Base-by-base conservation (phyloP, 805 yeast species). In the Ogataea paraovalis region DNA sequence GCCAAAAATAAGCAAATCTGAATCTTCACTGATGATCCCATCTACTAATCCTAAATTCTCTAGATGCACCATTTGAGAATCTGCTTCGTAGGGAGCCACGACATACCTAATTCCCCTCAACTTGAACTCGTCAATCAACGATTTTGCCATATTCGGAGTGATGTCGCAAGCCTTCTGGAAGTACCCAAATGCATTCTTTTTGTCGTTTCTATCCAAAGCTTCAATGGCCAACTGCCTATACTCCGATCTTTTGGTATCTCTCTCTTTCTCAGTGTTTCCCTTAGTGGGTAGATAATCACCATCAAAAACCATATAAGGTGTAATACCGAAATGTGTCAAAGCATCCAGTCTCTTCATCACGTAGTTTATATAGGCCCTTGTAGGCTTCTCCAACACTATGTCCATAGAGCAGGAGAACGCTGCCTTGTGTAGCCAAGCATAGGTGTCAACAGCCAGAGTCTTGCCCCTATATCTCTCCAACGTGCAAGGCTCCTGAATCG, bases 11-110 rank as follows among this genome's bases (percentile, higher is more conserved):
- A 94, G 70, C 54, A 94, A 72, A 68, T 94, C 99, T 0, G 97
- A 90, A 62, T 94, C 99, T 61, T 94, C 99, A 38, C 96, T 84
- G 8, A 94, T 73, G 4, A 94, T 87, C 0, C 92, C 98, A 51
- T 89, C 85, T 5, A 89, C 92, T 1, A 80, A 44, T 0, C 92
- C 92, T 0, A 67, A 53, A 49, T 80, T 78, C 61, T 92, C 98
- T 39, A 94, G 73, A 58, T 83, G 89, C 9, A 91, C 98, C 85
- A 94, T 80, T 65, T 94, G 99, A 1, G 99, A 85, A 64, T 94
- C 99, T 0, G 99, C 99, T 68, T 94, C 99, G 62, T 89, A 94
- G 0, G 99, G 99, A 0, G 99, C 98, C 8, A 94, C 99, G 7
- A 94, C 78, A 58, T 79, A 92, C 49, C 74, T 76, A 42, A 94